Conservation (phyloP, 129 eudicot genomes). For the Rutidosis leptorrhynchoides region DNA sequence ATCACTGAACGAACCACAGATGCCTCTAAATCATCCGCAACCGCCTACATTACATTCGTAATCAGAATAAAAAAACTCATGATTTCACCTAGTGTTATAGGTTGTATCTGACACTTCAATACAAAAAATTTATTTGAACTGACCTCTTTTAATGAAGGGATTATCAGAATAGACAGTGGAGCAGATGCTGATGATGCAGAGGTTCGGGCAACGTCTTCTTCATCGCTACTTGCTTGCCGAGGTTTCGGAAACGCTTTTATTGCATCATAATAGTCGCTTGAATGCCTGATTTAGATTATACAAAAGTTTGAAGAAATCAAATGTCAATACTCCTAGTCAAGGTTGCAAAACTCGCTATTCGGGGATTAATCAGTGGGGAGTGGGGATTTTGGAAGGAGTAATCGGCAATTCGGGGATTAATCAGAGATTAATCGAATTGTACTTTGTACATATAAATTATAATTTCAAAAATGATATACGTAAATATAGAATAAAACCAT, state of each 20-base stretch:
- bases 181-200: constrained; percentile 58
- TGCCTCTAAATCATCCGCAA: constrained; percentile 65
- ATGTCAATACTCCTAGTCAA: background rate
- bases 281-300: constrained; percentile 37
- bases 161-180: constrained; percentile 59
- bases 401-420: too few relatives aligned
- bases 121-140: constrained; percentile 7
- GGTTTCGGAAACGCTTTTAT: constrained; percentile 68
- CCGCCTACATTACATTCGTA: constrained; percentile 45
- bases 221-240: constrained; percentile 58
- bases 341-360: background rate
- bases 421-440: too few relatives aligned
- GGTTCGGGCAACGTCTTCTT: constrained; percentile 58
- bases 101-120: background rate
- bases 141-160: constrained; percentile 93
- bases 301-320: background rate
- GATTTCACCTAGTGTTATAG: background rate
- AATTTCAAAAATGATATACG: too few relatives aligned
- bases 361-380: too few relatives aligned
- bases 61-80: background rate
- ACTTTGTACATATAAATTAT: too few relatives aligned
- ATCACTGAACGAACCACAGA: constrained; percentile 52
- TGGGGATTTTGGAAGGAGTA: too few relatives aligned
- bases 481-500: too few relatives aligned
- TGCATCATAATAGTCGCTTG: constrained; percentile 68